phyloP scores from a whole-genome alignment of 805 yeast genomes.

The Pichia manshurica region DNA sequence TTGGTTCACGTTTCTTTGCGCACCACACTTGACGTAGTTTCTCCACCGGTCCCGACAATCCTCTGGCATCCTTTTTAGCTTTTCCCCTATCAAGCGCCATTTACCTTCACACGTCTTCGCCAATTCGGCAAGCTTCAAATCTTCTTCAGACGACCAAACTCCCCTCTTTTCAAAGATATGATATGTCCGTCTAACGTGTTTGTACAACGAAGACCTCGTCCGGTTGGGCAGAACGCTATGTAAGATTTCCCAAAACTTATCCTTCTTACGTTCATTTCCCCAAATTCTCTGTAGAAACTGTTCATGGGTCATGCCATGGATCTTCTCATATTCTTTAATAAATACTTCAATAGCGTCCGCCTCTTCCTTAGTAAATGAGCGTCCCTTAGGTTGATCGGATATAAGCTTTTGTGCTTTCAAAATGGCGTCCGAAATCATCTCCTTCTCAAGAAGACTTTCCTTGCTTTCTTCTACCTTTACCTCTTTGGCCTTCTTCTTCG shows the following conservation, averaged over 20 bases:
- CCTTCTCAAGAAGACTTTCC: conserved; percentile 8
- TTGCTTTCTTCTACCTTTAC: background rate
- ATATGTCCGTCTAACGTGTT: conserved; percentile 85
- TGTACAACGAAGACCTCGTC: conserved; percentile 84
- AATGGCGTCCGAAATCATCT: conserved; percentile 41
- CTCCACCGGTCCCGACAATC: conserved; percentile 97
- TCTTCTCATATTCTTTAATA: conserved; percentile 59
- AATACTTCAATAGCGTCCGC: conserved; percentile 65
- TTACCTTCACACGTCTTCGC: conserved; percentile 69
- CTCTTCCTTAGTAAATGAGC: conserved; percentile 58
- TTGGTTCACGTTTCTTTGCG: conserved; percentile 63
- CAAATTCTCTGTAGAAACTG: conserved; percentile 81
- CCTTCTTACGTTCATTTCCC: conserved; percentile 80
- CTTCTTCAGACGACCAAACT: conserved; percentile 84
- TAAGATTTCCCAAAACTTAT: conserved; percentile 82
- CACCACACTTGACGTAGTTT: conserved; percentile 90
- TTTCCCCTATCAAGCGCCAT: conserved; percentile 81
- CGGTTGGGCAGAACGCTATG: conserved; percentile 77
- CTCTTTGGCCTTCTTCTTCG: background rate
- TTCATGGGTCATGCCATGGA: conserved; percentile 55
- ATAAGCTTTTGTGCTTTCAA: conserved; percentile 34
- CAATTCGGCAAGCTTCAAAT: conserved; percentile 54
- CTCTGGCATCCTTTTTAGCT: conserved; percentile 91
- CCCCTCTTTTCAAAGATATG: conserved; percentile 86
- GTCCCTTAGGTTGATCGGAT: conserved; percentile 20